Base-by-base conservation (phyloP, 495 filamentous ascomycete species). In the Neurospora tetrasperma region DNA sequence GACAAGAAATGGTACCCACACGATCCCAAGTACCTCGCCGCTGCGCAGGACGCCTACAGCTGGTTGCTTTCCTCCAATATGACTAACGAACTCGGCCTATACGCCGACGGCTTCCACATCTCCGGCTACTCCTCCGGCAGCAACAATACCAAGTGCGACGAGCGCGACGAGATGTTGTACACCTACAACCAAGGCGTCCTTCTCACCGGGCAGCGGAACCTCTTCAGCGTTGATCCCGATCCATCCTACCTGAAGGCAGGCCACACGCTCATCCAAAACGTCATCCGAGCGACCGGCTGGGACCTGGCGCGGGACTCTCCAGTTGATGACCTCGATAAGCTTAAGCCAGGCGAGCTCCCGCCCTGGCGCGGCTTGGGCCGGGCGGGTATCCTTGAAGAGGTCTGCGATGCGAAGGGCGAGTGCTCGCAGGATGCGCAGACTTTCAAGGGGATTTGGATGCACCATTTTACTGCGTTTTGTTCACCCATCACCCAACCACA, bases 141-240 rank as follows among this genome's bases (percentile, higher is more conserved):
- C 2, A 78, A 85, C 54, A 87, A 89, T 74, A 86, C 85, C 4
- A 84, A 88, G 66, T 98, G 93, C 79, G 93, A 98, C 77, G 79
- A 86, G 18, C 87, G 94, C 16, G 91, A 97, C 80, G 89, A 94
- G 70, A 94, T 94, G 90, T 90, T 97, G 7, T 96, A 96, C 81
- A 94, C 94, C 0, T 98, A 98, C 83, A 98, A 98, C 82, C 95
- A 98, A 81, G 95, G 95, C 35, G 94, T 98, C 16, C 74, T 98
- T n/a, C 89, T 99, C 23, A 92, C 91, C 39, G 95, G 93, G 12
- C 85, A 94, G 71, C 88, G 92, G 40, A 92, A 92, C 1, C 87
- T 99, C 2, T 97, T 90, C 87, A 85, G 88, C 73, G 86, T 89
- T 38, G 97, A 93, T 0, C 90, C 89, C 16, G 84, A 87, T 0